A percentile compares a stretch with the other conserved stretches of the same genome.
These are phyloP conservation scores for Grifola frondosa DNA, from an alignment of 1,284 basidiomycete species.

Conservation along the genomic window DNA sequence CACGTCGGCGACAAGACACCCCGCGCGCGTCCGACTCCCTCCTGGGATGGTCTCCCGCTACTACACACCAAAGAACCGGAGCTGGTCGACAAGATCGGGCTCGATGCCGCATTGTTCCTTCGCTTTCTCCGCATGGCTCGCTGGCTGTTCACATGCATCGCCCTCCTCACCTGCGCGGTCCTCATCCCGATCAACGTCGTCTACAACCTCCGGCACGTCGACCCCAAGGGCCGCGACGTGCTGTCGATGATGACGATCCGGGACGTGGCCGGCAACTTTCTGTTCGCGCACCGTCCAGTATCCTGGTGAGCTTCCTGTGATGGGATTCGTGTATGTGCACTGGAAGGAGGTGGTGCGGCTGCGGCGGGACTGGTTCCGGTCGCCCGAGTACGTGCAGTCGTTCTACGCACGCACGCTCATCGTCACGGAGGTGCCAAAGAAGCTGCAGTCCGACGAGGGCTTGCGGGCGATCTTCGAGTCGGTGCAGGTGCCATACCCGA, in stretches of 20 bases:
- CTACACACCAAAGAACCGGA: conserved; percentile 83
- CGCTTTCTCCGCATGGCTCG: conserved; percentile 90
- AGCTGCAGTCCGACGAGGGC: conserved; percentile 75
- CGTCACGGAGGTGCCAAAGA: conserved; percentile 72
- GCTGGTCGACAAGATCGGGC: conserved; percentile 86
- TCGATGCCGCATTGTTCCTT: conserved; percentile 92
- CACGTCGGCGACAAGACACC: conserved; percentile 80
- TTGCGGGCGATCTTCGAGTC: conserved; percentile 69
- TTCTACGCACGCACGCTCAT: conserved; percentile 81
- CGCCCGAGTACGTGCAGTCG: conserved; percentile 70
- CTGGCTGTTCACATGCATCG: conserved; percentile 71
- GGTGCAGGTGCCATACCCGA: conserved; percentile 79
- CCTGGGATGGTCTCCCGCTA: conserved; percentile 88
- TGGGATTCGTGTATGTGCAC: conserved; percentile 66
- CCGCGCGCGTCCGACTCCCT: conserved; percentile 81
- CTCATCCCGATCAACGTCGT: conserved; percentile 80
- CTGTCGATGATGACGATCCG: conserved; percentile 80
- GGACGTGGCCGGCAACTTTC: conserved; percentile 62
- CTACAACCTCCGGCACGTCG: conserved; percentile 69
- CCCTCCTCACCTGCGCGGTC: conserved; percentile 67
- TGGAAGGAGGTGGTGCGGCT: conserved; percentile 75
- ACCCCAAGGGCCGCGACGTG: conserved; percentile 48
- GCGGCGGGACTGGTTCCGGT: conserved; percentile 72
- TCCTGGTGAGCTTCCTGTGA: conserved; percentile 67
- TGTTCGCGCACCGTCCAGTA: conserved; percentile 79